A percentile compares a stretch with the other conserved stretches of the same genome.
Evolutionary conservation across 371 early-diverging fungal species (phyloP).

Genomic region (Mucor plumbeus): DNA sequence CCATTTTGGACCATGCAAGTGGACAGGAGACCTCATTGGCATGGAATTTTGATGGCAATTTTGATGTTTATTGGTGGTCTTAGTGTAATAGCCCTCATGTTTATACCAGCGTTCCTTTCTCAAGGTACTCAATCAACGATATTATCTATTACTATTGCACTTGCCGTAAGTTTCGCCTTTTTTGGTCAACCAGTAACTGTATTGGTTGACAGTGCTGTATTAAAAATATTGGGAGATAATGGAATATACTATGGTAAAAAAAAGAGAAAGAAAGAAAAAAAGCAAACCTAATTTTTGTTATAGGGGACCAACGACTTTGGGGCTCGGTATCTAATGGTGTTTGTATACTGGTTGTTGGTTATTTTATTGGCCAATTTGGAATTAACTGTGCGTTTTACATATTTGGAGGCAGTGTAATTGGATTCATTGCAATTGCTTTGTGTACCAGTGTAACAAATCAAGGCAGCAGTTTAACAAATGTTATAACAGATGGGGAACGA

Average conservation of each 20-base stretch:
- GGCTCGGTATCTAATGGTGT: slow-evolving; percentile 49
- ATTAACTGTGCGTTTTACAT: slow-evolving; percentile 47
- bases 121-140: slow-evolving; percentile 5
- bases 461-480: neutral
- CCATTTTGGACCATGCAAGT: slow-evolving; percentile 51
- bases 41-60: slow-evolving; percentile 41
- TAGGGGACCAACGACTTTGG: slow-evolving; percentile 54
- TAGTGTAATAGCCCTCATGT: slow-evolving; percentile 34
- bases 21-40: slow-evolving; percentile 40
- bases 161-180: slow-evolving; percentile 48
- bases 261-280: neutral
- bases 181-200: slow-evolving; percentile 45
- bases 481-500: neutral
- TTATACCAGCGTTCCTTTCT: slow-evolving; percentile 31
- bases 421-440: slow-evolving; percentile 21
- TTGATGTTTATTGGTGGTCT: slow-evolving; percentile 41
- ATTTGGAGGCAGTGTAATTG: slow-evolving; percentile 39
- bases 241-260: slow-evolving; percentile 48
- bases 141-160: slow-evolving; percentile 21
- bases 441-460: slow-evolving; percentile 10
- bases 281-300: neutral
- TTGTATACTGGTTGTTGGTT: slow-evolving; percentile 40
- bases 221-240: slow-evolving; percentile 49
- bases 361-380: slow-evolving; percentile 34
- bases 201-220: slow-evolving; percentile 47